These are phyloP conservation scores for Solanum chaucha DNA, from an alignment of 257 asterid species.

Conservation along the genomic window DNA sequence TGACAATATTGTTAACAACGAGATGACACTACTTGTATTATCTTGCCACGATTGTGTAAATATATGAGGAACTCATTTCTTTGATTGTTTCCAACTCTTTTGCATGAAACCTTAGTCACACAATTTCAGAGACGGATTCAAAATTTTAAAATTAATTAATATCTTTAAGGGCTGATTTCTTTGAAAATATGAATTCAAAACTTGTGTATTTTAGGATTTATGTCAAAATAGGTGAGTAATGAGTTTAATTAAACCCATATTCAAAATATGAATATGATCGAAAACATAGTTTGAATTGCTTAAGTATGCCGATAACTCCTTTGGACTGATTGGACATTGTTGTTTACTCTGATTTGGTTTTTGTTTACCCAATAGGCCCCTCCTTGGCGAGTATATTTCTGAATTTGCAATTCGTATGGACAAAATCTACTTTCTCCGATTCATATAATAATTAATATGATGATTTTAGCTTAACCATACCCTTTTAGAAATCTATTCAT, in stretches of 20 bases:
- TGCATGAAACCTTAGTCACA: not conserved
- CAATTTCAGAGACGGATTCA: not conserved
- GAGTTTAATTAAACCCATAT: not conserved
- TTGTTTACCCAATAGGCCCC: not conserved
- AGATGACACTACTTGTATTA: not conserved
- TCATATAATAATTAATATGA: not conserved
- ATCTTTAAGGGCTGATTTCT: not conserved
- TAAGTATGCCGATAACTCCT: not conserved
- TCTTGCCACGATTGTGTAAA: not conserved
- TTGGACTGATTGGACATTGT: not conserved
- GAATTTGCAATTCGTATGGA: not conserved
- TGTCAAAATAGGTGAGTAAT: not conserved
- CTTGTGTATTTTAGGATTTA: not conserved
- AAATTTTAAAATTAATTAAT: not conserved
- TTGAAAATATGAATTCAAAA: not conserved
- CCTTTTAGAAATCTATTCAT: not conserved
- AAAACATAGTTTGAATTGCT: not conserved
- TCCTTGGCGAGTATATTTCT: not conserved
- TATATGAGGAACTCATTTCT: not conserved
- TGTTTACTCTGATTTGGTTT: not conserved
- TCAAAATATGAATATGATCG: not conserved
- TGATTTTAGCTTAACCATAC: not conserved
- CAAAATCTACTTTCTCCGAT: not conserved
- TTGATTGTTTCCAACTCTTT: not conserved
- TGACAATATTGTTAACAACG: not conserved